Base-by-base conservation (phyloP, 2,329 filamentous ascomycete genomes). In the Aspergillus sp. region DNA sequence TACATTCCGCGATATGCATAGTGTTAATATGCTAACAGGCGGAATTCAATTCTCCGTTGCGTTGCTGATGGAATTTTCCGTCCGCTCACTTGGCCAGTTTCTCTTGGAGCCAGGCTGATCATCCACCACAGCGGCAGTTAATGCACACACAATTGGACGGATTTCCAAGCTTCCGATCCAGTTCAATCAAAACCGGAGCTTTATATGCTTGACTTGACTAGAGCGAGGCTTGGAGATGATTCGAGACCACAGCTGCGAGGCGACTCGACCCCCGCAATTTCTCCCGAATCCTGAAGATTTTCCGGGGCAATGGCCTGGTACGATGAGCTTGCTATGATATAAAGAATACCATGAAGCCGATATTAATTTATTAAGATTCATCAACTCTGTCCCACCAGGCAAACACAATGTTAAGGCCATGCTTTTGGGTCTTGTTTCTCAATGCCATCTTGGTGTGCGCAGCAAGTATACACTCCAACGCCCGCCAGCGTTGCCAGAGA, bases 401-500 rank as follows among this genome's bases (percentile, higher is more conserved):
- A 41, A 46, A 11, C 44, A 58, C 46, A 44, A 56, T 57, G 55
- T 22, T 27, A 6, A 56, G 34, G 46, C 53, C 34, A 60, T 57
- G n/a, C 20, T 51, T 40, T 15, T 58, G 51, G 56, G 17, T 20
- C 17, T 53, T 61, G 55, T 56, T 52, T 40, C 55, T 54, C 39
- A 45, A 61, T 51, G 48, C 27, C 27, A 39, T 58, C 13, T 41
- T 59, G 45, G 56, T 41, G 17, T 54, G 46, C 19, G 59, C 54
- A 41, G 56, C 33, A 5, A 17, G 45, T 42, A 56, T 61, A 17
- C 51, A 57, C n/a, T 48, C 53, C 8, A 42, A 37, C n/a, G 57
- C 58, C 17, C 64, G 66, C 15, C 53, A 67, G 9, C 51, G 51
- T 42, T 73, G 70, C 58, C 70, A 73, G 59, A 60, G 57, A 3